phyloP scores from a whole-genome alignment of 2,329 filamentous ascomycete genomes.

The Herpotrichia juniperi region DNA sequence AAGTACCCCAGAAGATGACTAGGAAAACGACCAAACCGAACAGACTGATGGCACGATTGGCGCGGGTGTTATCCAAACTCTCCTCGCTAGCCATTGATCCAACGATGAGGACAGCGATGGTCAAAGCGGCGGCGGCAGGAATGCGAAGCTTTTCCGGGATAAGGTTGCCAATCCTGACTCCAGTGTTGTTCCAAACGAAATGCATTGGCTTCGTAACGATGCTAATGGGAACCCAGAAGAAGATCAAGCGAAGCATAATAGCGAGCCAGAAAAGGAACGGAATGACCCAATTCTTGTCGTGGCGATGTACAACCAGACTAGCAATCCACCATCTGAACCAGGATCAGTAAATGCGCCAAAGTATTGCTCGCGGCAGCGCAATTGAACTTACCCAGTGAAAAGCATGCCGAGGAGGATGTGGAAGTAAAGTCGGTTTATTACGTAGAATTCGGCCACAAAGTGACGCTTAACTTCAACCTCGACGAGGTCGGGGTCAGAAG shows the following conservation, averaged over 20 bases:
- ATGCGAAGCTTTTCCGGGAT: conserved; percentile 72
- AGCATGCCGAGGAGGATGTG: conserved; percentile 53
- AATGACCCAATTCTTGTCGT: conserved; percentile 80
- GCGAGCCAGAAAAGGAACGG: conserved; percentile 82
- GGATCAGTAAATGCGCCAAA: conserved; percentile 24
- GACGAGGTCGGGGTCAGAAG: conserved; percentile 14
- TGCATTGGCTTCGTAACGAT: conserved; percentile 71
- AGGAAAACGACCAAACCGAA: conserved; percentile 79
- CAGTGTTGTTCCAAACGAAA: conserved; percentile 71
- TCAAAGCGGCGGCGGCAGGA: conserved; percentile 65
- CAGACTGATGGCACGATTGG: conserved; percentile 79
- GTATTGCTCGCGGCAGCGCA: conserved; percentile 6
- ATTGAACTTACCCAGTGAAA: conserved; percentile 57
- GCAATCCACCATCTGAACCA: conserved; percentile 73
- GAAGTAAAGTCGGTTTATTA: conserved; percentile 50
- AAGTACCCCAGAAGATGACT: conserved; percentile 70
- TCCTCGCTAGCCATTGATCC: conserved; percentile 78
- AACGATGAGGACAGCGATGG: conserved; percentile 75
- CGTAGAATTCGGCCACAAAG: conserved; percentile 49
- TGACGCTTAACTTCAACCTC: conserved; percentile 41
- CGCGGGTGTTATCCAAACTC: conserved; percentile 75
- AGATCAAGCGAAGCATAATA: conserved; percentile 75
- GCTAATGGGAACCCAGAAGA: conserved; percentile 73
- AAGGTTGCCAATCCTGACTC: conserved; percentile 61
- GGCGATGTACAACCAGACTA: conserved; percentile 71